Evolutionary conservation across 2,329 filamentous ascomycete genomes (phyloP), one percentile per base, ranked within the genome.

Genomic region (Mycogone perniciosa): DNA sequence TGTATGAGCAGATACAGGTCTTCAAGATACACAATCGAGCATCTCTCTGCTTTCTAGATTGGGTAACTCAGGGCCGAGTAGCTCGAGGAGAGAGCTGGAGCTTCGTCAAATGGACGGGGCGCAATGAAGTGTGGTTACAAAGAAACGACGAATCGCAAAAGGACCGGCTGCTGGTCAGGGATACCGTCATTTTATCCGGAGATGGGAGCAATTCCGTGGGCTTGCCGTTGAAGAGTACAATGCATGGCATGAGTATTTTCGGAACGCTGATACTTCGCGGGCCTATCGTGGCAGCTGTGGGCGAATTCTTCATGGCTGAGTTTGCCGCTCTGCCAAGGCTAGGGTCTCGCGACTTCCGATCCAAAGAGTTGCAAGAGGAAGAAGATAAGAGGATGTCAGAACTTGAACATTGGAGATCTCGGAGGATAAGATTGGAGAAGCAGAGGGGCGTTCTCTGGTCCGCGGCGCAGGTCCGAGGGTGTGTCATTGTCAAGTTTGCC

Each of bases 41-140:
- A 59, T 83, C 85, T 38, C 70, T 97, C 10, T 95, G 90, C 63
- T 77, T 95, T 2, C 73, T 96, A 42, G 93, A 99, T 67, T 99
- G 93, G 93, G 90, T 97, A 6, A 95, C 85, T 2, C 88, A 92
- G 62, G 93, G 93, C 6, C 82, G 93, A 13, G 81, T 77, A 4
- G 91, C 93, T 4, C 81, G 88, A 43, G 91, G 90, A 27, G 93
- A 99, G 70, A 79, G 89, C 56, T 99, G 93, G 93, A 85, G 84
- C 59, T 84, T 96, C 54, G 73, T 78, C 51, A 79, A 77, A 55
- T 97, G 93, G 82, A 81, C 76, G 52, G 90, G 89, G 7, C 79
- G 87, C 57, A 97, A 96, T 64, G 93, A 99, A 70, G 78, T 97
- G n/a, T 92, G 86, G 83, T 64, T 71, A 38, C 54, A 61, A 1